phyloP scores from a whole-genome alignment of 768 basidiomycete genomes.

The Porphyrellus cyaneotinctus region DNA sequence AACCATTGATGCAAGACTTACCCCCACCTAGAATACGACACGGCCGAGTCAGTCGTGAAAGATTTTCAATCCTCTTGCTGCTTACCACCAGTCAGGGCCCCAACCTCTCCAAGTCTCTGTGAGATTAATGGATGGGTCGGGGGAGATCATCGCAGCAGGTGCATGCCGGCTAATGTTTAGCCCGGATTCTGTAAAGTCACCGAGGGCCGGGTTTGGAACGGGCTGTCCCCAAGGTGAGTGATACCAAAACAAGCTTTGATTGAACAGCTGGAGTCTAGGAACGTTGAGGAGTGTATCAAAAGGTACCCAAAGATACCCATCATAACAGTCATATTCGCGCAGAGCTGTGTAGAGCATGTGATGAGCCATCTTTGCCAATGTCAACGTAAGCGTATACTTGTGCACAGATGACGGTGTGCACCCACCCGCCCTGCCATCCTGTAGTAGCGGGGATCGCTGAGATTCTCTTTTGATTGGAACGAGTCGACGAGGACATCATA shows the following conservation, averaged over 20 bases:
- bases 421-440: slow-evolving; percentile 43
- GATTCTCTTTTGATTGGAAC: slow-evolving; percentile 43
- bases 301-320: slow-evolving; percentile 51
- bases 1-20: slow-evolving; percentile 16
- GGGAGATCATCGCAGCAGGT: slow-evolving; percentile 40
- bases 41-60: slow-evolving; percentile 7
- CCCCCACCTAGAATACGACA: slow-evolving; percentile 37
- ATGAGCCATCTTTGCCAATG: slow-evolving; percentile 40
- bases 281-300: slow-evolving; percentile 49
- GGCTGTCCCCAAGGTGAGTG: slow-evolving; percentile 45
- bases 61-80: not conserved
- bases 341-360: slow-evolving; percentile 51
- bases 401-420: not conserved
- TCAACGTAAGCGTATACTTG: not conserved
- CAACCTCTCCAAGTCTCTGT: slow-evolving; percentile 41
- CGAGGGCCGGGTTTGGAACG: slow-evolving; percentile 38
- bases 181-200: slow-evolving; percentile 6
- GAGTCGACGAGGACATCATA: slow-evolving; percentile 49
- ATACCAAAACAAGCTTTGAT: slow-evolving; percentile 46
- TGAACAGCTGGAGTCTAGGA: slow-evolving; percentile 44
- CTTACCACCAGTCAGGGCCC: slow-evolving; percentile 43
- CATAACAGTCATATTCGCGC: slow-evolving; percentile 41
- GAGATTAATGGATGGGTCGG: slow-evolving; percentile 36
- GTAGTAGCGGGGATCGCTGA: slow-evolving; percentile 34
- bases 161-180: slow-evolving; percentile 31